phyloP scores from a whole-genome alignment of 495 filamentous ascomycete species.

The Geopyxis carbonaria region DNA sequence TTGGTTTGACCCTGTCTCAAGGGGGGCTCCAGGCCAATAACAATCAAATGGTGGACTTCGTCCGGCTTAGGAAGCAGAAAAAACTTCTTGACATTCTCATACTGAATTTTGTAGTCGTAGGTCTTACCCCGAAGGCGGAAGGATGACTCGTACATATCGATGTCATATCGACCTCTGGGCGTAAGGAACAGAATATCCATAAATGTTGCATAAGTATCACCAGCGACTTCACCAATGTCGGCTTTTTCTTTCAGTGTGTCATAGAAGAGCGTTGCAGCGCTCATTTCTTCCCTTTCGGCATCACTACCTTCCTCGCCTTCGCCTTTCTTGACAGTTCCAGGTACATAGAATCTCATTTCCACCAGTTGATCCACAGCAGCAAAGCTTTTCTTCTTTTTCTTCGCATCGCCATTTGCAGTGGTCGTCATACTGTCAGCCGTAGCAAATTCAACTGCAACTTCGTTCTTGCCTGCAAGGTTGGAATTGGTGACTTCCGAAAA shows the following conservation, averaged over 20 bases:
- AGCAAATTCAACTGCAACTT: slow-evolving; percentile 89
- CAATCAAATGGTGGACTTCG: slow-evolving; percentile 85
- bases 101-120: slow-evolving; percentile 99
- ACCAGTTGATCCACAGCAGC: slow-evolving; percentile 83
- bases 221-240: slow-evolving; percentile 95
- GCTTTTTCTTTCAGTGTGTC: slow-evolving; percentile 97
- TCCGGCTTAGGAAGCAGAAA: slow-evolving; percentile 96
- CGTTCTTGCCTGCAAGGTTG: slow-evolving; percentile 92
- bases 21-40: slow-evolving; percentile 87
- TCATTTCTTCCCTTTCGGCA: slow-evolving; percentile 63
- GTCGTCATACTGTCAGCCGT: slow-evolving; percentile 77
- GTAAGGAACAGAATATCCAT: slow-evolving; percentile 93
- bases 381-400: slow-evolving; percentile 79
- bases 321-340: slow-evolving; percentile 73
- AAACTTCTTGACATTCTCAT: slow-evolving; percentile 93
- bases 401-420: slow-evolving; percentile 72
- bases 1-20: slow-evolving; percentile 93
- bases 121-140: slow-evolving; percentile 97
- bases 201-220: slow-evolving; percentile 94
- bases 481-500: slow-evolving; percentile 97
- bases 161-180: slow-evolving; percentile 96
- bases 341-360: slow-evolving; percentile 98
- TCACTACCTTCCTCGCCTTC: slow-evolving; percentile 57
- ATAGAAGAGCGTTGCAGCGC: slow-evolving; percentile 87
- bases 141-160: slow-evolving; percentile 97